phyloP scores from a whole-genome alignment of 306 rosid genomes.

The Cyamopsis tetragonoloba region DNA sequence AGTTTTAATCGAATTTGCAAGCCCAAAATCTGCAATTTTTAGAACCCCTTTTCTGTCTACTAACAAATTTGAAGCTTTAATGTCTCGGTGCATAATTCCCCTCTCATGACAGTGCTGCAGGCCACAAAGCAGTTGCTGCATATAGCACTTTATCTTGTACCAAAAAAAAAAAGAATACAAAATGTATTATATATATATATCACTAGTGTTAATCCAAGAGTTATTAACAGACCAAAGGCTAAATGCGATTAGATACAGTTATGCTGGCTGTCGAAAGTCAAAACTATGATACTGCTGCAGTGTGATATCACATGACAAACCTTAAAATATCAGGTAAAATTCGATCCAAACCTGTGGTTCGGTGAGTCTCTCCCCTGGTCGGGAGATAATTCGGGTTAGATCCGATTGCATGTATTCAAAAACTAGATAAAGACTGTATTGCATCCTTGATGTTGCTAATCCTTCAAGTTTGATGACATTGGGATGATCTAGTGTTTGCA shows the following conservation, averaged over 20 bases:
- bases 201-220: background rate
- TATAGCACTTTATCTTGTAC: conserved; percentile 57
- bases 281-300: too few relatives aligned
- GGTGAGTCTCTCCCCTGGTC: conserved; percentile 42
- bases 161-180: background rate
- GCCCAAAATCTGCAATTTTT: conserved; percentile 76
- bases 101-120: conserved; percentile 61
- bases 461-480: conserved; percentile 70
- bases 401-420: conserved; percentile 52
- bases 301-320: too few relatives aligned
- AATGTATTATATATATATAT: background rate
- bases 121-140: conserved; percentile 64
- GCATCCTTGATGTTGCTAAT: conserved; percentile 73
- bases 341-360: conserved; percentile 48
- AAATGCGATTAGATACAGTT: too few relatives aligned
- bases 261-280: too few relatives aligned
- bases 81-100: conserved; percentile 62
- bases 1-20: conserved; percentile 45
- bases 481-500: conserved; percentile 60
- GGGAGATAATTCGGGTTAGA: conserved; percentile 49
- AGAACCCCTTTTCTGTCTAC: conserved; percentile 56
- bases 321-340: too few relatives aligned
- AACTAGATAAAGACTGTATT: conserved; percentile 61
- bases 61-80: conserved; percentile 65
- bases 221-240: too few relatives aligned